Base-by-base conservation (phyloP, 225 moss, liverwort and hornwort genomes). In the Anthoceros angustus region DNA sequence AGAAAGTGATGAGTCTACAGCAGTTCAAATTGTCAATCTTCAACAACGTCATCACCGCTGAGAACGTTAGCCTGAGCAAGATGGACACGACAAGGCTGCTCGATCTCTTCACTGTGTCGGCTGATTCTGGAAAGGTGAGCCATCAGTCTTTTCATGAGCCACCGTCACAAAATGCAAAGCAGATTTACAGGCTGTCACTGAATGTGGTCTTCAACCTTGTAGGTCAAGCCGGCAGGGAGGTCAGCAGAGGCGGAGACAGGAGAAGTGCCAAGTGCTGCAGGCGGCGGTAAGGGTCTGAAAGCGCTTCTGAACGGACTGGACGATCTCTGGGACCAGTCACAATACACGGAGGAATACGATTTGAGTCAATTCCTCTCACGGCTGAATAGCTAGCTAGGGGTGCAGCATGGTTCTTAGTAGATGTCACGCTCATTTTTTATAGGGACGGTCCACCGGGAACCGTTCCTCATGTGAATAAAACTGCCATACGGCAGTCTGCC, bases 1-100 rank as follows among this genome's bases (percentile, higher is more conserved):
- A 92, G 78, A 92, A 92, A 75, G 84, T 92, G 25, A 92, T 92
- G 92, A 86, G 92, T 62, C 75, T 92, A 10, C 92, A 92, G 69
- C 86, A 88, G 16, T 92, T 88, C 69, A 92, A 92, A 71, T 75
- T 92, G 62, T 92, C 92, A 63, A 83, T 92, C 50, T 88, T 88
- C 40, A 88, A 92, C 70, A 83, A 86, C 0, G 80, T 92, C 24
- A 87, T 92, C 40, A 92, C 86, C 71, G 84, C 92, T 41, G 92
- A 92, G 68, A 92, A 92, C 70, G 88, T 83, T 42, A 92, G 92
- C 68, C 78, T 92, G 55, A 92, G 88, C 67, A 77, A 81, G 41
- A 93, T 89, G 88, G 88, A 93, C 67, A 89, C 86, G 8, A 84
- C 88, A 60, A 88, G 88, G 76, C 76, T 92, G 66, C 86, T 88